Evolutionary conservation across 2,329 filamentous ascomycete species (phyloP).

Genomic region (Bipolaris zeicola): DNA sequence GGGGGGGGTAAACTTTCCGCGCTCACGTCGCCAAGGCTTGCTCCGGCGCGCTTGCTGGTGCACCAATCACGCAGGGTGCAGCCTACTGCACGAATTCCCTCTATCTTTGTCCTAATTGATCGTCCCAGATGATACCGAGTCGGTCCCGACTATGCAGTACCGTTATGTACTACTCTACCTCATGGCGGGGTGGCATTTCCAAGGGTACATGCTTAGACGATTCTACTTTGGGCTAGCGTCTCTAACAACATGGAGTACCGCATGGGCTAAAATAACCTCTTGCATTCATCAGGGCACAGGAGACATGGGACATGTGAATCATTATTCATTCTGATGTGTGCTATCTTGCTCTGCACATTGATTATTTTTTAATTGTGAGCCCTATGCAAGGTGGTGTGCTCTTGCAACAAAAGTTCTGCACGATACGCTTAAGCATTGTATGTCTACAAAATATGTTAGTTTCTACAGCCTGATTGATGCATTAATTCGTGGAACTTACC

Average conservation of each 20-base stretch:
- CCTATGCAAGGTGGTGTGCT: slow-evolving; percentile 19
- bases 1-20: slow-evolving; percentile 21
- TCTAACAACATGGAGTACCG: slow-evolving; percentile 1
- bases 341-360: slow-evolving; percentile 24
- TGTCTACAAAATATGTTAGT: slow-evolving; percentile 54
- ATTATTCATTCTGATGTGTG: slow-evolving; percentile 33
- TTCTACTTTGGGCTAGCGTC: slow-evolving; percentile 11
- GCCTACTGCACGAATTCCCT: neutral
- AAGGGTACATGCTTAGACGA: slow-evolving; percentile 9
- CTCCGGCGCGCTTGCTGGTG: slow-evolving; percentile 19
- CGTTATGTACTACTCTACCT: slow-evolving; percentile 4
- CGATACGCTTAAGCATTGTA: slow-evolving; percentile 79
- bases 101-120: neutral
- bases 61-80: slow-evolving; percentile 11
- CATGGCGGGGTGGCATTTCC: slow-evolving; percentile 7
- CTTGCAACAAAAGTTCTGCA: slow-evolving; percentile 20
- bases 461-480: neutral
- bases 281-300: neutral
- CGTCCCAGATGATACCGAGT: neutral
- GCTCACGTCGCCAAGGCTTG: slow-evolving; percentile 21
- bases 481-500: slow-evolving; percentile 9
- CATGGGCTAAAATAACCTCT: slow-evolving; percentile 3
- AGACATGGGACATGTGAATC: slow-evolving; percentile 17
- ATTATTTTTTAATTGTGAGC: slow-evolving; percentile 9
- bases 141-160: neutral